Evolutionary conservation across 805 yeast genomes (phyloP).

Genomic region (Metschnikowia borealis): DNA sequence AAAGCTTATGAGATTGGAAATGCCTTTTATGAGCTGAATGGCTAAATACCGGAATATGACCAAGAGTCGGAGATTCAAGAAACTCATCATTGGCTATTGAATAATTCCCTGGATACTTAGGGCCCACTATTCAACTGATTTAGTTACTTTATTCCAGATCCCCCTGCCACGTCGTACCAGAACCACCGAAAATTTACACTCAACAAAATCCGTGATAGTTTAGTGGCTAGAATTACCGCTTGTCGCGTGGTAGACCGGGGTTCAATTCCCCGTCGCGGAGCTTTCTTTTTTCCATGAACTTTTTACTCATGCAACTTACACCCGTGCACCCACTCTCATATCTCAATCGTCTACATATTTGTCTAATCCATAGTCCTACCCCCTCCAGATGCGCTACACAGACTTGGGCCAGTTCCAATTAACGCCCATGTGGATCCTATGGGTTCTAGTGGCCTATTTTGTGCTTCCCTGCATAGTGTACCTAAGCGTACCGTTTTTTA

Average conservation of each 20-base stretch:
- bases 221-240: too few species aligned
- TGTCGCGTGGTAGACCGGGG: too few species aligned
- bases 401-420: slow-evolving; percentile 7
- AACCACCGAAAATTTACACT: too few species aligned
- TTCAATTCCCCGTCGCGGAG: not conserved
- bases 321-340: not conserved
- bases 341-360: not conserved
- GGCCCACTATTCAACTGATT: too few species aligned
- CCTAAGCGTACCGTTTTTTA: slow-evolving; percentile 34
- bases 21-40: too few species aligned
- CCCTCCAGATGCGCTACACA: slow-evolving; percentile 3
- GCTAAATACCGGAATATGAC: too few species aligned
- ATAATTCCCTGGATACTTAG: too few species aligned
- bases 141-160: too few species aligned
- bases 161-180: too few species aligned
- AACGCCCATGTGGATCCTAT: slow-evolving; percentile 36
- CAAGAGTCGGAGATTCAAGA: too few species aligned
- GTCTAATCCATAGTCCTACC: not conserved
- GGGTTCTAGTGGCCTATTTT: slow-evolving; percentile 44
- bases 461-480: slow-evolving; percentile 43
- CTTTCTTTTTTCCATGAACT: not conserved
- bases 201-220: not conserved
- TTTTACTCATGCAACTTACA: not conserved
- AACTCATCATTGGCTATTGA: too few species aligned
- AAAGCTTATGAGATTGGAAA: too few species aligned